Conservation (phyloP, 176 grass and related monocot species). For the Ampelocalamus luodianensis region DNA sequence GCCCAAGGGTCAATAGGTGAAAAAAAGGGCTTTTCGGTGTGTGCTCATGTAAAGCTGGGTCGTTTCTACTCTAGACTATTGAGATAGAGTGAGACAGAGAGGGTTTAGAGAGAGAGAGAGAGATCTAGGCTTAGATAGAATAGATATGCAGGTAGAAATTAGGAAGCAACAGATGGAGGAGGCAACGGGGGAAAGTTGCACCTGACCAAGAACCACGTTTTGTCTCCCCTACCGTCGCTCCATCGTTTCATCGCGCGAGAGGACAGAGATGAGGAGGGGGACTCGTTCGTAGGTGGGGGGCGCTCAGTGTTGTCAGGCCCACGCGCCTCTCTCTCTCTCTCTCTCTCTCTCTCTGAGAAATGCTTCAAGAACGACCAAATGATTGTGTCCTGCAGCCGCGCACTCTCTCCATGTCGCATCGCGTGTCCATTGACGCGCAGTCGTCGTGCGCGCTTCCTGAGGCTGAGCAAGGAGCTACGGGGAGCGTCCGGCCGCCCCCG, state of each 20-base stretch:
- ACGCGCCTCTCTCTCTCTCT: background rate
- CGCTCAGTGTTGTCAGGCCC: background rate
- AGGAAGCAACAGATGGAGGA: background rate
- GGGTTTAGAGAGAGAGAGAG: background rate
- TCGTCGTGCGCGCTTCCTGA: background rate
- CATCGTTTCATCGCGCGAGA: background rate
- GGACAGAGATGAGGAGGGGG: no score
- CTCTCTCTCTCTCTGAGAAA: background rate
- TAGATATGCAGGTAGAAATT: background rate
- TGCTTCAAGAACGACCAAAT: conserved; percentile 41
- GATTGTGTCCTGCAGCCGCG: conserved; percentile 37
- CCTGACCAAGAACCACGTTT: conserved; percentile 62
- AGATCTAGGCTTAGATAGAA: background rate
- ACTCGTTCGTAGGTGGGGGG: background rate
- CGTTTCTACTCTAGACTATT: background rate
- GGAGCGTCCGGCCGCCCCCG: background rate
- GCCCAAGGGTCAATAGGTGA: background rate
- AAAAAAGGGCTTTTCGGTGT: background rate
- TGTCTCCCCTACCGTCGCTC: conserved; percentile 31
- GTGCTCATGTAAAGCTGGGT: background rate
- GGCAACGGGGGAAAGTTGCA: conserved; percentile 33
- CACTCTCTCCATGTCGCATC: background rate
- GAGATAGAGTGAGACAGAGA: background rate
- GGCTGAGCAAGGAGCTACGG: background rate
- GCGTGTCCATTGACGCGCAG: background rate